phyloP scores from a whole-genome alignment of 73 alveolate genomes.

The Paramecium pentaurelia region DNA sequence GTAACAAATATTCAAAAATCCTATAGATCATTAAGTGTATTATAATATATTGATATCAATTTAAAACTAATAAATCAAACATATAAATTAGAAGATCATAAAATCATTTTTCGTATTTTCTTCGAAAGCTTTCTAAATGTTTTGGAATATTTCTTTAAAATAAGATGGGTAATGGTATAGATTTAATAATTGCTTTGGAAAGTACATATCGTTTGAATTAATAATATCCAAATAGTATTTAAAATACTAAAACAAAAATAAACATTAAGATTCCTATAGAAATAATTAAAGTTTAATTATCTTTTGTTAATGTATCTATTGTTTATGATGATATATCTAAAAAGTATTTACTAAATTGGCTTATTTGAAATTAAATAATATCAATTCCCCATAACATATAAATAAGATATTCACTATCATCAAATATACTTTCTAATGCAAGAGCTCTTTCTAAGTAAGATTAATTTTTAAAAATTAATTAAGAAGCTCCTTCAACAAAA shows the following conservation, averaged over 20 bases:
- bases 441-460: not conserved
- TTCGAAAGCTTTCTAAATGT: not conserved
- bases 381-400: not conserved
- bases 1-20: too few relatives aligned
- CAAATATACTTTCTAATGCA: not conserved
- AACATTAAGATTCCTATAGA: not conserved
- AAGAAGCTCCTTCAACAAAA: not conserved
- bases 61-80: too few relatives aligned
- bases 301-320: not conserved
- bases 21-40: too few relatives aligned
- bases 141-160: slow-evolving; percentile 4
- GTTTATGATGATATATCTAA: not conserved
- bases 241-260: not conserved
- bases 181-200: not conserved
- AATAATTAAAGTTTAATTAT: not conserved
- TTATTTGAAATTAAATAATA: not conserved
- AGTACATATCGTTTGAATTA: not conserved
- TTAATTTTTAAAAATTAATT: not conserved
- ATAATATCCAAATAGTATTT: not conserved
- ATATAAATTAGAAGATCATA: not conserved
- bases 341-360: not conserved
- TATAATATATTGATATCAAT: too few relatives aligned
- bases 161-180: not conserved
- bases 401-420: not conserved
- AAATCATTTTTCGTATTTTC: not conserved